Evolutionary conservation across 495 filamentous ascomycete genomes (phyloP).

Genomic region (Mycothermus thermophilus): DNA sequence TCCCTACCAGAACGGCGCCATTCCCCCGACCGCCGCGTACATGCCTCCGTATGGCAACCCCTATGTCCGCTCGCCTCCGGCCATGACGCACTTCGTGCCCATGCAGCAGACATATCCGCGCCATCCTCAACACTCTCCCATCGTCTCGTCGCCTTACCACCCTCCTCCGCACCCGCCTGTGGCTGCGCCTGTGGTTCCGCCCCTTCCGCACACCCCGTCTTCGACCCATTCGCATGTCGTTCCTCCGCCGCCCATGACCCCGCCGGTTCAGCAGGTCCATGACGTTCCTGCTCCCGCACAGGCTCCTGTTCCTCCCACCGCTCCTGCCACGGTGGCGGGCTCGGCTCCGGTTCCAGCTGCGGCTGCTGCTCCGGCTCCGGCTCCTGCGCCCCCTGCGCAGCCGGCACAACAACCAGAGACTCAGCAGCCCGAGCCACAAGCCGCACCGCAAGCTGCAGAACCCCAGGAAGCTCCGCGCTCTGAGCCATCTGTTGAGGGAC

Average conservation of each 20-base stretch:
- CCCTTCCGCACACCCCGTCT: constrained; percentile 29
- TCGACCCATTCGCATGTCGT: constrained; percentile 27
- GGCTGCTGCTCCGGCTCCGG: not conserved
- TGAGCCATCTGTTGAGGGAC: not conserved
- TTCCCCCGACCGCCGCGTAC: constrained; percentile 16
- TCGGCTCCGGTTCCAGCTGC: not conserved
- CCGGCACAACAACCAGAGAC: not conserved
- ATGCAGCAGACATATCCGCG: constrained; percentile 30
- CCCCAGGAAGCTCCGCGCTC: constrained; percentile 1
- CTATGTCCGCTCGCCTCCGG: constrained; percentile 22
- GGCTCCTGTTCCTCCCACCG: not conserved
- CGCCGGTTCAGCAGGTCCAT: constrained; percentile 13
- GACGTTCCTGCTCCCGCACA: constrained; percentile 3
- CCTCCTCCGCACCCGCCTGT: constrained; percentile 28
- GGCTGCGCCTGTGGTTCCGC: constrained; percentile 14
- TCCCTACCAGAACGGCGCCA: constrained; percentile 23
- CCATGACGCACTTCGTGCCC: constrained; percentile 29
- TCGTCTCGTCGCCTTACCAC: constrained; percentile 24
- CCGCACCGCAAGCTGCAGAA: not conserved
- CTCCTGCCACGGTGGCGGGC: no score
- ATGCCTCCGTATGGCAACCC: constrained; percentile 10
- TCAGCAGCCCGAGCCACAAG: constrained; percentile 5
- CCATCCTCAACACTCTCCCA: constrained; percentile 29
- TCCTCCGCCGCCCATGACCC: constrained; percentile 26
- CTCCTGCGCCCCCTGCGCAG: not conserved